Evolutionary conservation across 805 yeast genomes (phyloP).

Genomic region (Metschnikowia rubicola): DNA sequence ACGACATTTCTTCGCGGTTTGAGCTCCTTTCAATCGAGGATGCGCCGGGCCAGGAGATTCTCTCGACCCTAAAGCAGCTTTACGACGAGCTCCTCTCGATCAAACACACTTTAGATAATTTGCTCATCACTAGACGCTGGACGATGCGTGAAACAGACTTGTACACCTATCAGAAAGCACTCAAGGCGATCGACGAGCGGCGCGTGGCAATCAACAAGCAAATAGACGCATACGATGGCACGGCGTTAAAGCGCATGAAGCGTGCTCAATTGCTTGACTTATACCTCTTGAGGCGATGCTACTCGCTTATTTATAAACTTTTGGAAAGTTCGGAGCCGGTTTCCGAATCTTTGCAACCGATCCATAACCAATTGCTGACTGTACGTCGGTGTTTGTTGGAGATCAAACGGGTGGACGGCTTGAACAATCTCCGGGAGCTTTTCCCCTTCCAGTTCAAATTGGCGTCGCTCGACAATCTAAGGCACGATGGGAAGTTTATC

Average conservation of each 20-base stretch:
- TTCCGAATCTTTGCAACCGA: conserved; percentile 85
- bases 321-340: conserved; percentile 94
- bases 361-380: conserved; percentile 90
- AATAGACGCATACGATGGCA: conserved; percentile 19
- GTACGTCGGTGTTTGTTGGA: conserved; percentile 88
- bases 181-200: conserved; percentile 69
- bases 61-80: conserved; percentile 40
- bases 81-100: conserved; percentile 63
- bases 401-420: conserved; percentile 88
- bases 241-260: conserved; percentile 21
- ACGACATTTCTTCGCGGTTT: conserved; percentile 22
- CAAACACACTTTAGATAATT: conserved; percentile 72
- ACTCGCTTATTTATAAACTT: conserved; percentile 83
- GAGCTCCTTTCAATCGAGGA: conserved; percentile 21
- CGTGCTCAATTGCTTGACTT: conserved; percentile 49
- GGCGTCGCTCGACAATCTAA: conserved; percentile 80
- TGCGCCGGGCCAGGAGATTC: conserved; percentile 37
- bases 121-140: conserved; percentile 94
- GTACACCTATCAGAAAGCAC: conserved; percentile 71
- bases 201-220: conserved; percentile 44
- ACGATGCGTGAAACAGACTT: conserved; percentile 94
- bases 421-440: conserved; percentile 80
- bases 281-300: conserved; percentile 84
- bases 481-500: conserved; percentile 89
- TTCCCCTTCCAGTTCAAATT: conserved; percentile 95